Evolutionary conservation across 805 yeast genomes (phyloP).

Genomic region (Tetrapisispora iriomotensis): DNA sequence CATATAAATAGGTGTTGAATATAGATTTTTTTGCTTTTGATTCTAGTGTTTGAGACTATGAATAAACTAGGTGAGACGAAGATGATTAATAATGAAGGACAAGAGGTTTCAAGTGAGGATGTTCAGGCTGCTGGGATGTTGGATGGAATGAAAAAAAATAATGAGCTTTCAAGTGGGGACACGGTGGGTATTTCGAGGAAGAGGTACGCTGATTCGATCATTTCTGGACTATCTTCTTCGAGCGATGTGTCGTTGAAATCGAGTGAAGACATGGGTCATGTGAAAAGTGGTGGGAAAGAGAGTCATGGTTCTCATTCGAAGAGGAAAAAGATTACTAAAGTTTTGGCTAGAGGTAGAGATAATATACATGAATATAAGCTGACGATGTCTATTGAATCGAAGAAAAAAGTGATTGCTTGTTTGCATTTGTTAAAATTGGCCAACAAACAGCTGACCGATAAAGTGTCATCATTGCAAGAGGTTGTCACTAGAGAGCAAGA

Average conservation of each 20-base stretch:
- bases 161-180: no score
- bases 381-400: conserved; percentile 54
- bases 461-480: conserved; percentile 56
- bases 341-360: conserved; percentile 28
- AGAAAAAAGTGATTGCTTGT: conserved; percentile 67
- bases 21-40: no score
- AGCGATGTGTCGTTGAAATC: no score
- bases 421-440: conserved; percentile 74
- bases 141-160: conserved; percentile 19
- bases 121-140: conserved; percentile 22
- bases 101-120: conserved; percentile 15
- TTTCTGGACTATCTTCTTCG: no score
- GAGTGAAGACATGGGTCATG: no score
- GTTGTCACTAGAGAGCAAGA: conserved; percentile 39
- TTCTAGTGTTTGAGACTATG: no score
- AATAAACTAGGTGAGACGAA: no score
- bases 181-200: no score
- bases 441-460: conserved; percentile 59
- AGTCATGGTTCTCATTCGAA: conserved; percentile 18
- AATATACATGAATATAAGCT: conserved; percentile 30
- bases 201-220: no score
- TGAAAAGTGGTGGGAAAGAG: neutral
- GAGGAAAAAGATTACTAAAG: conserved; percentile 31
- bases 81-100: no score
- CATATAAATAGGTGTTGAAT: no score